Evolutionary conservation across 768 basidiomycete genomes (phyloP).

Genomic region (Pleurotus tuber-regium): DNA sequence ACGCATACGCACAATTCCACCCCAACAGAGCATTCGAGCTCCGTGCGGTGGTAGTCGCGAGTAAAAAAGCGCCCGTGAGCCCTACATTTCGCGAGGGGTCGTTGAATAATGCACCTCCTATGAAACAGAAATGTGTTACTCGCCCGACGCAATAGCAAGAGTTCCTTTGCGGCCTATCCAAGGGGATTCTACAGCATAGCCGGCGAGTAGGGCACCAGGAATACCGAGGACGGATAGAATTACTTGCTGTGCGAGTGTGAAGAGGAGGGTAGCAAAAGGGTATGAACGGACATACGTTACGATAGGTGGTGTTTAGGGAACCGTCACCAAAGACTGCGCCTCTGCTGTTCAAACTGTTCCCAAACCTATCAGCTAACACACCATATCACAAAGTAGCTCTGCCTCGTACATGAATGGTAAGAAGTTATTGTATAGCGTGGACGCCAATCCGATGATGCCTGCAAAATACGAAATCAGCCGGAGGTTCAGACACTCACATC

Average conservation of each 20-base stretch:
- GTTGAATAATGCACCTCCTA: constrained; percentile 34
- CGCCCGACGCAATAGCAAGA: constrained; percentile 59
- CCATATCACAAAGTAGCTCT: not conserved
- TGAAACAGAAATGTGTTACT: constrained; percentile 28
- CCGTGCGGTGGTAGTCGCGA: constrained; percentile 71
- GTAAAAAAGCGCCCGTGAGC: constrained; percentile 74
- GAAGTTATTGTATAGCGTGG: constrained; percentile 62
- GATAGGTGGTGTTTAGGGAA: constrained; percentile 68
- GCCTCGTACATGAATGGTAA: constrained; percentile 5
- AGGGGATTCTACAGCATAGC: constrained; percentile 66
- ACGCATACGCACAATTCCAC: constrained; percentile 80
- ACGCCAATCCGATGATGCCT: constrained; percentile 78
- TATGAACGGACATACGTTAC: constrained; percentile 45
- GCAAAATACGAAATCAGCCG: not conserved
- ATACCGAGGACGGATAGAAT: constrained; percentile 68
- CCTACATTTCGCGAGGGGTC: constrained; percentile 47
- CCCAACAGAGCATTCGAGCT: constrained; percentile 66
- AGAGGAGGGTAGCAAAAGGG: not conserved
- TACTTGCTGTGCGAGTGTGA: constrained; percentile 47
- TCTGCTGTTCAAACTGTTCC: constrained; percentile 54
- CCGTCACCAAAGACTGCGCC: constrained; percentile 71
- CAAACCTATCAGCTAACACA: not conserved
- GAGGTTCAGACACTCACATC: not conserved
- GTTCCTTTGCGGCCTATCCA: constrained; percentile 66
- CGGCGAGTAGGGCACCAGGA: constrained; percentile 71